Evolutionary conservation across 2,329 filamentous ascomycete genomes (phyloP).

Genomic region (Alternaria viburni): DNA sequence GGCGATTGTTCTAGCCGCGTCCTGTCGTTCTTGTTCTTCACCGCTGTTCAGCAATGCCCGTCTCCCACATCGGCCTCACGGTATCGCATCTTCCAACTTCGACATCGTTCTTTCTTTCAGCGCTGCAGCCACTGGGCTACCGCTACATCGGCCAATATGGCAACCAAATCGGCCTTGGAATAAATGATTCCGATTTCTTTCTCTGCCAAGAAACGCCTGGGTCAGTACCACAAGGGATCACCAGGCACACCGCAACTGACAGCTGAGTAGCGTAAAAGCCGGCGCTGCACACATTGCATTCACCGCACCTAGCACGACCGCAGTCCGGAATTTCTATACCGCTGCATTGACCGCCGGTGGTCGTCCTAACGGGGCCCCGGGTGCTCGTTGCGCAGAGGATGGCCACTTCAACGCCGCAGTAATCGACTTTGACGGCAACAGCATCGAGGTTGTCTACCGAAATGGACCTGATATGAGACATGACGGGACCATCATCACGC

Average conservation of each 20-base stretch:
- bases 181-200: constrained; percentile 68
- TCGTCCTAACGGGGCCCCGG: constrained; percentile 63
- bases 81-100: constrained; percentile 81
- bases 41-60: constrained; percentile 57
- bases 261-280: constrained; percentile 51
- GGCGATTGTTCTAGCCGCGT: constrained; percentile 20
- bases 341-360: constrained; percentile 70
- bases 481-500: constrained; percentile 50
- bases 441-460: constrained; percentile 76
- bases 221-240: constrained; percentile 49
- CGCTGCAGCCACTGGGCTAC: constrained; percentile 79
- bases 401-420: constrained; percentile 69
- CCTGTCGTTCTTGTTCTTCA: constrained; percentile 18
- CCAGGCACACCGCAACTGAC: constrained; percentile 30
- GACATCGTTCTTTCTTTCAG: constrained; percentile 81
- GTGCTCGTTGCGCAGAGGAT: constrained; percentile 59
- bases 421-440: constrained; percentile 82
- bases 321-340: constrained; percentile 75
- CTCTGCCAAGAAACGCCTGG: constrained; percentile 66
- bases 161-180: constrained; percentile 66
- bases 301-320: constrained; percentile 68
- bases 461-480: constrained; percentile 48
- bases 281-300: constrained; percentile 69
- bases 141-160: constrained; percentile 70
- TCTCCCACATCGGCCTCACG: constrained; percentile 68